Base-by-base conservation (phyloP, 179 eudicot genomes). In the Sideroxylon spinosum region DNA sequence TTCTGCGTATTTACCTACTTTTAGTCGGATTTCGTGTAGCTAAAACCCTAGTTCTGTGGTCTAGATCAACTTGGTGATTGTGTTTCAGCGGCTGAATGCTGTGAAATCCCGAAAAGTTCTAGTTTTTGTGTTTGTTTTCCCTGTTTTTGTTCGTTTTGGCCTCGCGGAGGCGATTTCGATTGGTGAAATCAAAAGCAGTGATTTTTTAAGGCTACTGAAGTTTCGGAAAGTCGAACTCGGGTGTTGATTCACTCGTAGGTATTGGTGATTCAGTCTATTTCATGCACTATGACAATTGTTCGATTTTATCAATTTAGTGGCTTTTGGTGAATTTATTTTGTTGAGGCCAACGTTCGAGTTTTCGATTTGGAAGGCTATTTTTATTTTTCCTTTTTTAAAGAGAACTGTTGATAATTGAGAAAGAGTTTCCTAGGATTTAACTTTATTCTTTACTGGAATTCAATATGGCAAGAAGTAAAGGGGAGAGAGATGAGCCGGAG, bases 401-500 rank as follows among this genome's bases (percentile, higher is more conserved):
- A 49, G 52, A 49, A 52, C 56, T 14, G 16, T 1, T 10, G 2
- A 77, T 17, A 1, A 52, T 29, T 77, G 73, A 26, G 25, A 13
- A 29, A 25, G 28, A 12, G 19, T 68, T 60, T n/a, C 10, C 2
- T 6, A 64, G 60, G 22, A 25, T 25, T 37, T 28, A 53, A 12
- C 25, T 28, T 28, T 56, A 17, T 23, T 14, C 14, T 19, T 29
- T 37, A n/a, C 16, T 0, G 28, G 50, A 50, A 37, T 22, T 22
- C 59, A 50, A 37, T 23, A 29, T 79, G 85, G 57, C 74, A 80
- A 81, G 77, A 81, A 57, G 66, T 69, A 81, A 57, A 53, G 82
- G 82, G 26, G 87, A 82, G 52, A 87, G 74, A 76, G 86, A 84
- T 26, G 88, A 87, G 17, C n/a, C 57, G 61, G 88, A 84, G 17